phyloP scores from a whole-genome alignment of 768 basidiomycete genomes.

The Lentinula aciculospora region DNA sequence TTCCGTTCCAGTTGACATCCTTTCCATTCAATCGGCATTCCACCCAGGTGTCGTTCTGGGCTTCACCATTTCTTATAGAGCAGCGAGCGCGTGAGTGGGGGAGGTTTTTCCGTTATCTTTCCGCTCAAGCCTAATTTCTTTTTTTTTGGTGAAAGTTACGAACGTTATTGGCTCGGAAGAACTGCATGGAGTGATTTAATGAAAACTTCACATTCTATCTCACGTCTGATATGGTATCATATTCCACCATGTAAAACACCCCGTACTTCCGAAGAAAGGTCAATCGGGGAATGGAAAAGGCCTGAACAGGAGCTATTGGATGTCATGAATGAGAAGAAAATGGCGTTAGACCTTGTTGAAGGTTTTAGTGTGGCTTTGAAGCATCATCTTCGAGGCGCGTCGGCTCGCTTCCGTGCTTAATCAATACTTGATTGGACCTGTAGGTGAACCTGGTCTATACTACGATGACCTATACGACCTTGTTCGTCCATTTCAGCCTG shows the following conservation, averaged over 20 bases:
- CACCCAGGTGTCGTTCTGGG: constrained; percentile 40
- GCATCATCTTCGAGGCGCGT: constrained; percentile 52
- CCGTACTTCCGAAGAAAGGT: constrained; percentile 32
- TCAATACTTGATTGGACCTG: neutral
- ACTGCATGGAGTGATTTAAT: constrained; percentile 34
- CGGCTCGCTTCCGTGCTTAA: neutral
- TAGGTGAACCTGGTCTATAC: constrained; percentile 55
- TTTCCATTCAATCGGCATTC: neutral
- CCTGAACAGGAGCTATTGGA: constrained; percentile 36
- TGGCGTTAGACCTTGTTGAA: constrained; percentile 53
- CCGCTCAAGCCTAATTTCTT: neutral
- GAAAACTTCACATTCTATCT: constrained; percentile 37
- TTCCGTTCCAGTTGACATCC: neutral
- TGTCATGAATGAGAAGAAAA: constrained; percentile 56
- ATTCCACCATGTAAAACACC: constrained; percentile 43
- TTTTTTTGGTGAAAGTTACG: constrained; percentile 33
- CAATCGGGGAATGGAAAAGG: constrained; percentile 22
- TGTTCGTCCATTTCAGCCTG: constrained; percentile 50
- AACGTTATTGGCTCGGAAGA: constrained; percentile 59
- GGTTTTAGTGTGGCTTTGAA: constrained; percentile 40
- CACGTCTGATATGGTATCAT: constrained; percentile 58
- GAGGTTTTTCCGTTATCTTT: neutral
- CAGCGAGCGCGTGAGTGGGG: constrained; percentile 45
- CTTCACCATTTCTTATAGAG: constrained; percentile 56
- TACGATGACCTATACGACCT: constrained; percentile 59